Percentiles rank a stretch among this genome's conserved stretches.
phyloP scores from a whole-genome alignment of 768 basidiomycete species.

The Trametes cubensis region DNA sequence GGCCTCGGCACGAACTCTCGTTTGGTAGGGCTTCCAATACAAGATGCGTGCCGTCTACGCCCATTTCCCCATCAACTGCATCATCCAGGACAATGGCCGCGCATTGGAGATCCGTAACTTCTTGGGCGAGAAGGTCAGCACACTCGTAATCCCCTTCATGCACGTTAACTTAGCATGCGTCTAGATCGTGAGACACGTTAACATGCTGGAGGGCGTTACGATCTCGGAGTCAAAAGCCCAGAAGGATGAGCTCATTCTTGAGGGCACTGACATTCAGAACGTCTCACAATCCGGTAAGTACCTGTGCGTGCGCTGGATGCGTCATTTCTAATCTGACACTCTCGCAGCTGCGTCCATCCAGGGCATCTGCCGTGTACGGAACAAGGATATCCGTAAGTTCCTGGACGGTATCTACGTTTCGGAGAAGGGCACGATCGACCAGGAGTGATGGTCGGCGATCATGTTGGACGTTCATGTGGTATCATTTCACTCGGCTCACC shows the following conservation, averaged over 20 bases:
- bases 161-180: neutral
- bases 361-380: conserved; percentile 93
- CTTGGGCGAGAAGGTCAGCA: conserved; percentile 84
- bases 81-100: conserved; percentile 76
- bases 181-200: conserved; percentile 88
- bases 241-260: conserved; percentile 92
- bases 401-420: conserved; percentile 93
- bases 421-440: conserved; percentile 66
- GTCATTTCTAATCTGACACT: conserved; percentile 3
- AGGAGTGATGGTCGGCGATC: conserved; percentile 38
- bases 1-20: neutral
- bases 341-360: conserved; percentile 89
- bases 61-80: conserved; percentile 99
- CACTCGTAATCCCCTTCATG: neutral
- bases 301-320: neutral
- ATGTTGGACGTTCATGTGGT: conserved; percentile 24
- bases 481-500: conserved; percentile 21
- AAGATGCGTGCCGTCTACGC: conserved; percentile 99
- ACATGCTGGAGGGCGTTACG: conserved; percentile 88
- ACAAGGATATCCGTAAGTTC: conserved; percentile 99
- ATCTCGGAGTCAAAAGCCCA: conserved; percentile 85
- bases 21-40: conserved; percentile 92
- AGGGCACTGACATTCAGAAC: conserved; percentile 95
- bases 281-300: conserved; percentile 91
- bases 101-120: conserved; percentile 93